Evolutionary conservation across 2,329 filamentous ascomycete genomes (phyloP), one percentile per base, ranked within the genome.

Genomic region (Aspergillus sp.): DNA sequence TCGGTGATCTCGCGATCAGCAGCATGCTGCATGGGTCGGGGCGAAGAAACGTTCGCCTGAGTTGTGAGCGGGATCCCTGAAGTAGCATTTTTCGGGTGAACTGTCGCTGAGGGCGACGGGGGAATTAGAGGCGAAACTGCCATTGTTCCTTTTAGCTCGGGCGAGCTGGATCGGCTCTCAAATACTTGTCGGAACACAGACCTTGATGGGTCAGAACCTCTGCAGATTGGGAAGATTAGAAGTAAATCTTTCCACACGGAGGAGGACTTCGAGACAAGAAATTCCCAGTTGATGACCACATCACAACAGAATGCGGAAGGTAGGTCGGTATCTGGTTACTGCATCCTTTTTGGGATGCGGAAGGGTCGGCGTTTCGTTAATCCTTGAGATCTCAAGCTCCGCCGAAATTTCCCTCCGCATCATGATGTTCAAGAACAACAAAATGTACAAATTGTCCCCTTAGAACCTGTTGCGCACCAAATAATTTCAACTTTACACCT

Each of bases 1-100:
- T 93, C 90, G n/a, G 90, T 77, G 54, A 80, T 73, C 55, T 80
- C 79, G 41, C 72, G 73, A 43, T 77, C 74, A 35, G 68, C 50
- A 47, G 66, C 52, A 44, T 64, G 57, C 17, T 64, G 61, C 4
- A 58, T 50, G 35, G 62, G 46, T 15, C 62, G 65, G 7, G 65
- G 52, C 17, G 63, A 59, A 27, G 56, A 47, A 27, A 59, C 44
- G 47, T 46, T 60, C n/a, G 59, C 66, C 14, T 65, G 59, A 27
- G 52, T 59, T 49, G 62, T 52, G 14, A 58, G 56, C 48, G 68
- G 68, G 51, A 66, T 67, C 47, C 70, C 70, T 47, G 73, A 64
- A 48, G 70, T 69, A 40, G 73, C 62, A 33, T 69, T 69, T 60
- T 73, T 76, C 19, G 72, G 62, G 40, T 70, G 71, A 27, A 70